Evolutionary conservation across 1,284 basidiomycete genomes (phyloP), one percentile per base, ranked within the genome.

Genomic region (Sphaerobolus stellatus): DNA sequence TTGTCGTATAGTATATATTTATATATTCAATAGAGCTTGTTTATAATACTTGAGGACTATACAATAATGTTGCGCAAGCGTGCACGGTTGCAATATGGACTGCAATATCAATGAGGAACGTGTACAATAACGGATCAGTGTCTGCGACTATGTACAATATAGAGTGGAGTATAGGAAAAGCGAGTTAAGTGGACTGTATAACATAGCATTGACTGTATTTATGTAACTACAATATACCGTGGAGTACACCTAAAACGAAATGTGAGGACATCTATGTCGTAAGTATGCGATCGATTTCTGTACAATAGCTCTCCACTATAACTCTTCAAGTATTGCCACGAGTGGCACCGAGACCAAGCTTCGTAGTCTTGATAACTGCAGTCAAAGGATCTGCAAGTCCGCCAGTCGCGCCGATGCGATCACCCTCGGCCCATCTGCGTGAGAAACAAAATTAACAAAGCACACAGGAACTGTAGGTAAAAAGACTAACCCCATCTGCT

Each of bases 321-420:
- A n/a, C n/a, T n/a, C n/a, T n/a, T n/a, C n/a, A n/a, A n/a, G n/a
- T n/a, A n/a, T n/a, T n/a, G n/a, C n/a, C n/a, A 25, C 53, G 53
- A 16, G 58, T 34, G 1, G 61, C 61, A 14, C 88, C 88, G 57
- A 90, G 66, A 0, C 88, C 88, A 18, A 88, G 70, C 68, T 87
- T 90, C 16, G 86, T 82, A 59, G 78, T 79, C 71, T 90, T 91
- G 66, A 90, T 84, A 49, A 88, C 77, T 16, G 87, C 88, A 0
- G 79, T 81, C 46, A 91, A 65, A 7, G 88, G 88, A 6, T 68
- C 79, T n/a, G 84, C 81, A 46, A 90, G 66, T 1, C 79, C 78
- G 29, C 81, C 83, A 7, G 79, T 82, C 0, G 78, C 67, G 2
- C 88, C 88, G 61, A 90, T 89, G 11, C 75, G 72, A 30, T 80